Conservation (phyloP, 2,329 filamentous ascomycete genomes). For the Zymoseptoria pseudotritici region DNA sequence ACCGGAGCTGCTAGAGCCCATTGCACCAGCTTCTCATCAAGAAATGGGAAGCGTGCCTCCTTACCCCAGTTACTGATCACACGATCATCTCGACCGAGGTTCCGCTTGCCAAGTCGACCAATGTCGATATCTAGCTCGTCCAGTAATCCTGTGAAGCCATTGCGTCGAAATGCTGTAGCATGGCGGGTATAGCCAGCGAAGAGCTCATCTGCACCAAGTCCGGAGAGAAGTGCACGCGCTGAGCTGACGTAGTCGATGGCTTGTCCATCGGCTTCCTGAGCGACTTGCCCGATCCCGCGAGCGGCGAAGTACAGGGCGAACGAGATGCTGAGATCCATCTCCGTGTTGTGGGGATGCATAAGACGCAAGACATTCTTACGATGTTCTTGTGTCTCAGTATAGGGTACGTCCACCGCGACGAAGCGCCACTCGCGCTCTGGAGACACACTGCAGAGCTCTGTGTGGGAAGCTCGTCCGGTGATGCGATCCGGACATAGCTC, state of each 20-base stretch:
- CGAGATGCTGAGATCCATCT: slow-evolving; percentile 97
- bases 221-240: slow-evolving; percentile 80
- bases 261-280: background rate
- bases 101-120: slow-evolving; percentile 78
- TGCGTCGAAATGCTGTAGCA: slow-evolving; percentile 62
- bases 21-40: slow-evolving; percentile 78
- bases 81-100: slow-evolving; percentile 87
- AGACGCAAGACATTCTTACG: slow-evolving; percentile 63
- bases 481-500: slow-evolving; percentile 84
- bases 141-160: slow-evolving; percentile 63
- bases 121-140: slow-evolving; percentile 83
- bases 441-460: slow-evolving; percentile 65
- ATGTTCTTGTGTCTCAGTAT: slow-evolving; percentile 62
- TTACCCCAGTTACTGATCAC: slow-evolving; percentile 83
- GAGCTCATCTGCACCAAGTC: slow-evolving; percentile 89
- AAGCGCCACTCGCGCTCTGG: slow-evolving; percentile 73
- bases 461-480: slow-evolving; percentile 72
- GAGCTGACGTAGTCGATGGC: slow-evolving; percentile 52
- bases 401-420: slow-evolving; percentile 76
- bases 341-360: slow-evolving; percentile 90
- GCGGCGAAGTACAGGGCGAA: slow-evolving; percentile 93
- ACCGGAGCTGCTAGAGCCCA: slow-evolving; percentile 71
- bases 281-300: slow-evolving; percentile 49
- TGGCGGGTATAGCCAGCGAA: slow-evolving; percentile 92
- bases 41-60: slow-evolving; percentile 82